Base-by-base conservation (phyloP, 148 eudicot genomes). In the Drosera capensis region DNA sequence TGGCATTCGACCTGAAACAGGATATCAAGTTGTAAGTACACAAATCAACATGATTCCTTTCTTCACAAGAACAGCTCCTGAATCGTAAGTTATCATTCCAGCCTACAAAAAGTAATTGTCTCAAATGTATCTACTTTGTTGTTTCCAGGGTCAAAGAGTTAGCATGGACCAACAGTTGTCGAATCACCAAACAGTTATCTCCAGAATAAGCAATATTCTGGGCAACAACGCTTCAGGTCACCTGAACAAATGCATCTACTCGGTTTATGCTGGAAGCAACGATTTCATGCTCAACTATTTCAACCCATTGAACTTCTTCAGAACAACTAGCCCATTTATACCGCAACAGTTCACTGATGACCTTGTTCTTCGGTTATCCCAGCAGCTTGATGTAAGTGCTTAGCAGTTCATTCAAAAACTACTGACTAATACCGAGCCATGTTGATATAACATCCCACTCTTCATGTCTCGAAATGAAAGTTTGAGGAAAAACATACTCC, bases 281-380 rank as follows among this genome's bases (percentile, higher is more conserved):
- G 74, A 70, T 30, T 70, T 63, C 68, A 70, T 64, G 63, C 13
- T 64, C 3, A 56, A 69, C 24, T 69, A 64, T 41, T 64, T 40
- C 35, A n/a, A 22, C 23, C 46, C 46, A 5, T 30, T 18, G 65
- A 31, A 28, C 52, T n/a, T n/a, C n/a, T n/a, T n/a, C 7, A 1
- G 30, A 5, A 53, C 25, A 1, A 34, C 13, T 37, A 3, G 28
- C 8, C 50, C 5, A 8, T 49, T 28, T 28, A 41, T 54, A 49
- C 60, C 68, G 1, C 48, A 55, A 2, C 31, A 30, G 1, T 64
- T 49, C 25, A 55, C 70, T 4, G 63, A 64, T 48, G 29, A 17
- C 5, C 74, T 69, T 20, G 43, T 64, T 23, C 11, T 42, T 24
- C 59, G 52, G 26, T 31, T 64, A n/a, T 50, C 66, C 8, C 25